Conservation (phyloP, 768 basidiomycete genomes). For the Rhizopogon sp. region DNA sequence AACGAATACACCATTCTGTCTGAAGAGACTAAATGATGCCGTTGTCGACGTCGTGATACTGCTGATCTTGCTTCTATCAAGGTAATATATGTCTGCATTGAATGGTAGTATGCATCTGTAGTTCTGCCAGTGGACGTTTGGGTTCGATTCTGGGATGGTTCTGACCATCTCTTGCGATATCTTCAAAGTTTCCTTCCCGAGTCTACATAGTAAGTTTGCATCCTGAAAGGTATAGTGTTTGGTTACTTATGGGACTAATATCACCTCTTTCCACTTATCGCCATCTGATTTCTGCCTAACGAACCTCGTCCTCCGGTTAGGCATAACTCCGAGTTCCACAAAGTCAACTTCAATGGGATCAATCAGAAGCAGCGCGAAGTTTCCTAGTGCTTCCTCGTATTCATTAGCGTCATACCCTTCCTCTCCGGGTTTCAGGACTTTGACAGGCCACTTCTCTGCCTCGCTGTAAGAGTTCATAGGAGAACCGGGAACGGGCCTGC, state of each 20-base stretch:
- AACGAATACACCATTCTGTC: not conserved
- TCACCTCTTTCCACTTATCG: slow-evolving; percentile 52
- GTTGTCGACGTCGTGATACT: not conserved
- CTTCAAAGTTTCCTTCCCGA: not conserved
- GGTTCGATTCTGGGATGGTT: not conserved
- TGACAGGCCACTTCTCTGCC: slow-evolving; percentile 56
- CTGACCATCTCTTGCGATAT: not conserved
- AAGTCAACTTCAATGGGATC: slow-evolving; percentile 71
- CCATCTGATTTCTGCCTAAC: slow-evolving; percentile 32
- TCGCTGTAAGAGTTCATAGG: slow-evolving; percentile 48
- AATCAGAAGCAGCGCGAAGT: slow-evolving; percentile 69
- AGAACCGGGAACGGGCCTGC: slow-evolving; percentile 61
- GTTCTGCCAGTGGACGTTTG: too few relatives aligned
- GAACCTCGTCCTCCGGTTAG: slow-evolving; percentile 56
- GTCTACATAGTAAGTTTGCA: too few relatives aligned
- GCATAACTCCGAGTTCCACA: slow-evolving; percentile 51
- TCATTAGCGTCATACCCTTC: slow-evolving; percentile 40
- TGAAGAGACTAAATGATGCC: not conserved
- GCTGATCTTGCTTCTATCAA: not conserved
- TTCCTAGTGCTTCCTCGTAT: slow-evolving; percentile 50
- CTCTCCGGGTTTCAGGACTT: slow-evolving; percentile 44
- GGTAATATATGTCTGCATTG: too few relatives aligned
- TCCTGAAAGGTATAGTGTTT: not conserved
- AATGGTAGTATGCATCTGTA: too few relatives aligned
- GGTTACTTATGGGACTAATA: slow-evolving; percentile 52